These are phyloP conservation scores for Schwanniomyces etchellsii DNA, from an alignment of 1,139 yeast genomes.

Conservation along the genomic window DNA sequence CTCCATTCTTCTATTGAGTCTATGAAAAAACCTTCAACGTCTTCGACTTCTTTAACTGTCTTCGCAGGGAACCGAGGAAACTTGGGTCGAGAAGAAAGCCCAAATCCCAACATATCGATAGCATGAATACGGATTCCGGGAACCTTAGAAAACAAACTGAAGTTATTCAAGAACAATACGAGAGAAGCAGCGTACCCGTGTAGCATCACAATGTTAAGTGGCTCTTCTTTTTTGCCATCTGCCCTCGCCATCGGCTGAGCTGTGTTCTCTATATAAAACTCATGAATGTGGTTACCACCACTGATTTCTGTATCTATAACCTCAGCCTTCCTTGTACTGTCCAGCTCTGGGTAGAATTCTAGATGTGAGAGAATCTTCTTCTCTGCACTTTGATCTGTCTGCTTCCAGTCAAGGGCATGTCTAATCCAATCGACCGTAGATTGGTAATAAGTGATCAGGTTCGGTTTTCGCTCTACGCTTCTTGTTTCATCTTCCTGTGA, in stretches of 20 bases:
- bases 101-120: constrained; percentile 41
- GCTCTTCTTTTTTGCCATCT: constrained; percentile 6
- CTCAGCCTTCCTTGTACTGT: constrained; percentile 43
- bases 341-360: constrained; percentile 55
- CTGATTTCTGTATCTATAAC: constrained; percentile 47
- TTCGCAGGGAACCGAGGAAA: constrained; percentile 28
- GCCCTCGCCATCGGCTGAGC: constrained; percentile 7
- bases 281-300: constrained; percentile 49
- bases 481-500: background rate
- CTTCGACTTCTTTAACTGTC: constrained; percentile 27
- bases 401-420: constrained; percentile 19
- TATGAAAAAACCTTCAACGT: constrained; percentile 69
- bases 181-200: constrained; percentile 47
- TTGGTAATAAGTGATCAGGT: constrained; percentile 17
- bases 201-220: constrained; percentile 34
- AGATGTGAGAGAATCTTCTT: constrained; percentile 32
- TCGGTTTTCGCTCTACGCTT: constrained; percentile 11
- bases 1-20: constrained; percentile 90
- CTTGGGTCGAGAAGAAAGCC: constrained; percentile 36
- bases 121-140: constrained; percentile 44
- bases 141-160: constrained; percentile 29
- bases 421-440: constrained; percentile 37
- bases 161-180: constrained; percentile 39
- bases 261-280: constrained; percentile 40
- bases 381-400: constrained; percentile 15